A percentile compares a stretch with the other conserved stretches of the same genome.
Conservation (phyloP, 1,139 yeast genomes). For the Fermentozyma sake region DNA sequence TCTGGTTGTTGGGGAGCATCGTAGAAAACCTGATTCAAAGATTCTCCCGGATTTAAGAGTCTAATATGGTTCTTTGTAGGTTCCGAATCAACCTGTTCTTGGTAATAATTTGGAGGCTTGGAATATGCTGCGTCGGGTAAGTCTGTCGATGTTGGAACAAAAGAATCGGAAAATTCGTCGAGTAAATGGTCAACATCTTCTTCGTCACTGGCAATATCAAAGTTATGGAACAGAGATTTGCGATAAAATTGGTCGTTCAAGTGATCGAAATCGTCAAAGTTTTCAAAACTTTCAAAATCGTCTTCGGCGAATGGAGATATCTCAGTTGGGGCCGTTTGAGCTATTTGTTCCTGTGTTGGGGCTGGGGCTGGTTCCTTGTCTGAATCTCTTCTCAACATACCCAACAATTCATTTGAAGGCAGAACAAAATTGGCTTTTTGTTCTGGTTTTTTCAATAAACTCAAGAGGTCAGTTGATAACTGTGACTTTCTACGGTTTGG, state of each 20-base stretch:
- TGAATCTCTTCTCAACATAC: conserved; percentile 16
- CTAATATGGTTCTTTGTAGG: conserved; percentile 18
- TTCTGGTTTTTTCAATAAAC: conserved; percentile 13
- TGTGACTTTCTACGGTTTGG: too few species aligned
- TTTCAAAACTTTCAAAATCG: conserved; percentile 26
- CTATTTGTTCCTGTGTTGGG: conserved; percentile 1
- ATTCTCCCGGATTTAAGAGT: conserved; percentile 29
- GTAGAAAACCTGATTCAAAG: conserved; percentile 12
- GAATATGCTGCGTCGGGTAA: conserved; percentile 1
- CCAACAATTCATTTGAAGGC: conserved; percentile 17
- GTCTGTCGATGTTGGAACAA: conserved; percentile 1
- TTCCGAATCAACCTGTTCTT: conserved; percentile 4
- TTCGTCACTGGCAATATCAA: conserved; percentile 36
- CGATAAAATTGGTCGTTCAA: conserved; percentile 16
- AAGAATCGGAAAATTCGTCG: conserved; percentile 6
- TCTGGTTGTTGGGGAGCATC: conserved; percentile 1
- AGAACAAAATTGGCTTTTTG: neutral
- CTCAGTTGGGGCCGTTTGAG: neutral
- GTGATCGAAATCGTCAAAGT: conserved; percentile 34
- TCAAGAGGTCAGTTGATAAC: conserved; percentile 14
- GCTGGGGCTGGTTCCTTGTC: conserved; percentile 2
- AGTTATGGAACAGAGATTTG: conserved; percentile 15
- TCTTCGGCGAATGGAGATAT: conserved; percentile 5
- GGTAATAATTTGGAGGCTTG: conserved; percentile 6
- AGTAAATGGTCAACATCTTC: conserved; percentile 18